Evolutionary conservation across 2,329 filamentous ascomycete species (phyloP).

Genomic region (Parascedosporium putredinis): DNA sequence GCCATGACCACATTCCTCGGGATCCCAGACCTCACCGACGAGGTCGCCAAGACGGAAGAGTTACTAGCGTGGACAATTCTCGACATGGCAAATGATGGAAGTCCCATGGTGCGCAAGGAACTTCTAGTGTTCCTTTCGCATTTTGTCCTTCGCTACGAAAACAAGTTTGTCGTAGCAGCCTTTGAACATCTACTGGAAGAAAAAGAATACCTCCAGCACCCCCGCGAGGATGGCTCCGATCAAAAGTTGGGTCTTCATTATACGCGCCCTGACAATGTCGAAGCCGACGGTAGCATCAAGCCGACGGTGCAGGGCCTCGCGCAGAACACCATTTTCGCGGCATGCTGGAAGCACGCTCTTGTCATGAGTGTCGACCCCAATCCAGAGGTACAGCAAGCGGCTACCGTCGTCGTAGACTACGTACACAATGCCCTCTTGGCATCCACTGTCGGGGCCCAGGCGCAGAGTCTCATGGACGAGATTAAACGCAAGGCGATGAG

Average conservation of each 20-base stretch:
- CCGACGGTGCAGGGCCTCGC: constrained; percentile 51
- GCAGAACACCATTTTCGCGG: constrained; percentile 82
- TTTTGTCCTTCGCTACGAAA: constrained; percentile 82
- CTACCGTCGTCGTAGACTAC: constrained; percentile 75
- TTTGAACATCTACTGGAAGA: constrained; percentile 87
- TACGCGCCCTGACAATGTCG: constrained; percentile 42
- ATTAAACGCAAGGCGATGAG: constrained; percentile 44
- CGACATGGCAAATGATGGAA: constrained; percentile 88
- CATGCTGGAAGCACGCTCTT: constrained; percentile 87
- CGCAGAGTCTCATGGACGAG: constrained; percentile 65
- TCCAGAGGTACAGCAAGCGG: constrained; percentile 81
- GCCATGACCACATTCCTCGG: constrained; percentile 90
- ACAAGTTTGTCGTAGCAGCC: constrained; percentile 82
- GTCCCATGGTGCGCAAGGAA: constrained; percentile 87
- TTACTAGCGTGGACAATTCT: constrained; percentile 80
- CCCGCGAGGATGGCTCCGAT: constrained; percentile 45
- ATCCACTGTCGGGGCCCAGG: constrained; percentile 62
- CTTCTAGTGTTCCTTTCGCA: constrained; percentile 87
- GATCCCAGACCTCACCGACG: constrained; percentile 83
- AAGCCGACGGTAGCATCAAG: constrained; percentile 48
- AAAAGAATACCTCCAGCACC: constrained; percentile 52
- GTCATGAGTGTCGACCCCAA: constrained; percentile 90
- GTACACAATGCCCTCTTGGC: constrained; percentile 68
- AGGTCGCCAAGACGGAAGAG: constrained; percentile 85
- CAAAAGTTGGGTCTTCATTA: constrained; percentile 56